These are phyloP conservation scores for Nigrospora oryzae DNA, from an alignment of 2,329 filamentous ascomycete genomes.

Conservation along the genomic window DNA sequence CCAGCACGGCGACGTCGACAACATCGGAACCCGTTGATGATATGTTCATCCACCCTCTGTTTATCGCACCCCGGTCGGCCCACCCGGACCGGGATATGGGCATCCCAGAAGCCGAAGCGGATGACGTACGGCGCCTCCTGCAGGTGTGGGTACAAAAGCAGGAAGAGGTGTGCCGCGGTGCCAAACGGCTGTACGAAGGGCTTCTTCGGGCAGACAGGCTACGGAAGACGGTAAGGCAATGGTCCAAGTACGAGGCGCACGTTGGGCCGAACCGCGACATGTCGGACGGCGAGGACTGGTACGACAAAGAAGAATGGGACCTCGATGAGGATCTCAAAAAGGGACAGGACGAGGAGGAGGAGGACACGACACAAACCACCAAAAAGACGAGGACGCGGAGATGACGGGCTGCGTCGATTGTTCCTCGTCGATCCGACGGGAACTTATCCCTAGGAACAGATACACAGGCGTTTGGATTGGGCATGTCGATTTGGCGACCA, in stretches of 20 bases:
- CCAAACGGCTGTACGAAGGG: conserved; percentile 59
- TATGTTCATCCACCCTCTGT: conserved; percentile 66
- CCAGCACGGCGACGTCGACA: conserved; percentile 14
- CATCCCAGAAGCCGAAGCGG: conserved; percentile 65
- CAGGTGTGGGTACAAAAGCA: conserved; percentile 78
- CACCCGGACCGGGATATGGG: conserved; percentile 63
- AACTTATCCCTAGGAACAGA: no score
- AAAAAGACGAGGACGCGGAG: conserved; percentile 55
- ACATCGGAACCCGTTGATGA: conserved; percentile 36
- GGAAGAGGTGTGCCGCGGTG: conserved; percentile 70
- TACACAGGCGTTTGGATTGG: neutral
- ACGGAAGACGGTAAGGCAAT: conserved; percentile 62
- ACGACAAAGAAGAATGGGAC: conserved; percentile 73
- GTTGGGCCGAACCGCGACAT: conserved; percentile 59
- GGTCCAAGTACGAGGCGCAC: conserved; percentile 73
- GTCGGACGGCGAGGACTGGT: conserved; percentile 87
- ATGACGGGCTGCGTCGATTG: conserved; percentile 13
- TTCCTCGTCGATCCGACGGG: no score
- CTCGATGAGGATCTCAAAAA: conserved; percentile 69
- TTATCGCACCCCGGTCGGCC: conserved; percentile 53
- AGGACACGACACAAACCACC: conserved; percentile 52
- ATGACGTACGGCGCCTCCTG: conserved; percentile 66
- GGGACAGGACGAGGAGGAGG: conserved; percentile 75
- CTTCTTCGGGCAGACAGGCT: conserved; percentile 65
- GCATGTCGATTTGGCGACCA: conserved; percentile 2